Evolutionary conservation across 257 asterid genomes (phyloP), one percentile per base, ranked within the genome.

Genomic region (Gentiana macrophylla): DNA sequence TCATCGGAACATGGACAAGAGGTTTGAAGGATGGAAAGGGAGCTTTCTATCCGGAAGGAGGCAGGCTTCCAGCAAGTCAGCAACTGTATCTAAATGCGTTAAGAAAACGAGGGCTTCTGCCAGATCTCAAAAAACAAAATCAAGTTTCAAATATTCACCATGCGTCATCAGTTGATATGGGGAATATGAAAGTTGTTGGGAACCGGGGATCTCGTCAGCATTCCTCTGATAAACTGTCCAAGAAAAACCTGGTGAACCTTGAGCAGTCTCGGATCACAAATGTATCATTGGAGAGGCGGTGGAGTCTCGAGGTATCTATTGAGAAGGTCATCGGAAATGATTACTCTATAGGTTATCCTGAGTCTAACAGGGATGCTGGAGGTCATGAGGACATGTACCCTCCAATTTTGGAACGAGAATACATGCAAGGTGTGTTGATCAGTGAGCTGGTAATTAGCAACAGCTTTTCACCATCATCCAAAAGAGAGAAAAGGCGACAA

Each of bases 1-100:
- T 78, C 55, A 79, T 90, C 1, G 97, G 96, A 49, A 90, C 84
- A 8, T 90, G 94, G 94, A 90, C 97, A 5, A 72, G 74, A 8
- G 94, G 97, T 51, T 72, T 86, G 49, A 90, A 90, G 75, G 97
- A 90, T 53, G 97, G 97, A 24, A 90, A 84, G 65, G 97, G 97
- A 38, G 69, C 90, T 0, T 86, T 90, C 64, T 90, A 90, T 64
- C 97, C 96, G 3, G 77, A 64, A 61, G 97, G 96, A 13, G 78
- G 72, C 53, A 79, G 51, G 65, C 76, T 84, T 67, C 82, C 92
- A n/a, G 64, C 87, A 34, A 72, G 78, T 57, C 93, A 86, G 66
- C 84, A 82, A 56, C 52, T 73, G 71, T 84, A 86, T 72, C 90
- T 90, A 46, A 71, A 80, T 62, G 94, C 96, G 43, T 69, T 89